Conservation (phyloP, 345 rosid species). For the Fremontodendron californicum region DNA sequence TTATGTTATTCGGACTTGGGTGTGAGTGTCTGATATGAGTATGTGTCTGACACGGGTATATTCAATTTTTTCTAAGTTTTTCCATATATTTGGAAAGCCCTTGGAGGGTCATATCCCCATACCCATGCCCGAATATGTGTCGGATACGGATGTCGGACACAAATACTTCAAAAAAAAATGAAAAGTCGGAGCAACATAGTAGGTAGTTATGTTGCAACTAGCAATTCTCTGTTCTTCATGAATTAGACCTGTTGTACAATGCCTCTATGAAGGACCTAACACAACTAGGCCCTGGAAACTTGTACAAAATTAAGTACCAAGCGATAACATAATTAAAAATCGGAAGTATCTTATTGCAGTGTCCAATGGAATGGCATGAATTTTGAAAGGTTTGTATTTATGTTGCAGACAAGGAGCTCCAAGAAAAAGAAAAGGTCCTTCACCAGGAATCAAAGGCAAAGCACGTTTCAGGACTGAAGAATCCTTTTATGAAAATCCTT, state of each 20-base stretch:
- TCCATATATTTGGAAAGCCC: too few relatives aligned
- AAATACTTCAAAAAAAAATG: too few relatives aligned
- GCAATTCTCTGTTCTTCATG: neutral
- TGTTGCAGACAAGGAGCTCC: conserved; percentile 80
- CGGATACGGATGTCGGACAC: too few relatives aligned
- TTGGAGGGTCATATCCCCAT: too few relatives aligned
- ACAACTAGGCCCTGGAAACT: neutral
- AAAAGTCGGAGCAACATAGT: too few relatives aligned
- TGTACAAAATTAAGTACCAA: neutral
- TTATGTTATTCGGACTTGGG: too few relatives aligned
- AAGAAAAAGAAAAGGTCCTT: conserved; percentile 61
- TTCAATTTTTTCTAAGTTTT: too few relatives aligned
- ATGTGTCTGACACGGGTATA: too few relatives aligned
- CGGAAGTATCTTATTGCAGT: neutral
- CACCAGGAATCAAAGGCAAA: conserved; percentile 71
- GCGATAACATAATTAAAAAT: neutral
- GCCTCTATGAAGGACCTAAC: neutral
- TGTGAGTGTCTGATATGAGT: too few relatives aligned
- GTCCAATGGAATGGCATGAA: neutral
- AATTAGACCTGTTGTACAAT: neutral
- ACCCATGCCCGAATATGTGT: too few relatives aligned
- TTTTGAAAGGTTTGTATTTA: neutral
- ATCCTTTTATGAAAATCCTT: conserved; percentile 87
- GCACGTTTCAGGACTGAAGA: conserved; percentile 82
- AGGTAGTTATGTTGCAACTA: conserved; percentile 34